Conservation (phyloP, 2,329 filamentous ascomycete genomes). For the Onygena corvina region DNA sequence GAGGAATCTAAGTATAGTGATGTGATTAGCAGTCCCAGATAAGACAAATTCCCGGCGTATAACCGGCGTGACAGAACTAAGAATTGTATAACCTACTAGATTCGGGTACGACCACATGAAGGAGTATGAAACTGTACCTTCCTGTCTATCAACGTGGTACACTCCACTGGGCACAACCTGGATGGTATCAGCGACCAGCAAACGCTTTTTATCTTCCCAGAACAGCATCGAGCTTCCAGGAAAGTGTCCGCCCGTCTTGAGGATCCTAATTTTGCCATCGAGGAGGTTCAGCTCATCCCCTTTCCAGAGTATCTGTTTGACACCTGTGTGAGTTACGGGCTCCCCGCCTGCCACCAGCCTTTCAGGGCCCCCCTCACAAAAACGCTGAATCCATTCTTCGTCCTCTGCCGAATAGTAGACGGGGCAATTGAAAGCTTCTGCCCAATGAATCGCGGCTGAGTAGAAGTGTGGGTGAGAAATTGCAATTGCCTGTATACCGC, state of each 20-base stretch:
- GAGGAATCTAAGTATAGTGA: constrained; percentile 46
- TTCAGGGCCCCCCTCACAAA: constrained; percentile 28
- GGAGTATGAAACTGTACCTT: constrained; percentile 43
- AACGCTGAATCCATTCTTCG: constrained; percentile 47
- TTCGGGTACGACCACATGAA: constrained; percentile 73
- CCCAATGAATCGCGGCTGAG: constrained; percentile 64
- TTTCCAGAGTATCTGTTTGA: constrained; percentile 23
- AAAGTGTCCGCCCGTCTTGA: constrained; percentile 71
- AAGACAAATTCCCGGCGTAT: not conserved
- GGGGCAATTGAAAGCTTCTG: constrained; percentile 52
- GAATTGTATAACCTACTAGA: constrained; percentile 21
- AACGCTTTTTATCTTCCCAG: constrained; percentile 45
- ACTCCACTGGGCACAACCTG: constrained; percentile 49
- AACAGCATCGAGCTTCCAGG: constrained; percentile 59
- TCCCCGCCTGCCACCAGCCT: constrained; percentile 25
- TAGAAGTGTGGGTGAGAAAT: constrained; percentile 78
- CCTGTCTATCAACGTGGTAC: constrained; percentile 24
- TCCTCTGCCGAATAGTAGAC: constrained; percentile 60
- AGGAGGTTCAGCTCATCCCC: constrained; percentile 31
- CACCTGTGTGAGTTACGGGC: not conserved
- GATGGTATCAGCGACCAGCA: constrained; percentile 70
- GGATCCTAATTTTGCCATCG: constrained; percentile 11
- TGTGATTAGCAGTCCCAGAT: not conserved
- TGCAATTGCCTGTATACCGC: constrained; percentile 58
- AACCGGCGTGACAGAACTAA: constrained; percentile 8